Percentiles rank a stretch among this genome's conserved stretches.
Evolutionary conservation across 1,284 basidiomycete species (phyloP).

Genomic region (Ustilago esculenta): DNA sequence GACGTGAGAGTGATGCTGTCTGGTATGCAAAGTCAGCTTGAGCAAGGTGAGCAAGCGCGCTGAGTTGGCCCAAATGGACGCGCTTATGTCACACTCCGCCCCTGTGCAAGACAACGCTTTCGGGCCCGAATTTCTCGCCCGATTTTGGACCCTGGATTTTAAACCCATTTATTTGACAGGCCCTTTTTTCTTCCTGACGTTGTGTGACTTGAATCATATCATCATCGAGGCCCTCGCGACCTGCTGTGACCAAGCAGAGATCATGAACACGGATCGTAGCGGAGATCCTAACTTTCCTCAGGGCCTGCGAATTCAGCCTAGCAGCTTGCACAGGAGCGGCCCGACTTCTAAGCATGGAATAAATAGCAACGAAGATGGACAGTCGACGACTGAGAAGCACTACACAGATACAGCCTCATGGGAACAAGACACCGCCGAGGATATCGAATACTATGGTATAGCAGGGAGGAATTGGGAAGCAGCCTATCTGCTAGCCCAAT

Average conservation of each 20-base stretch:
- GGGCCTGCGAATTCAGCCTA: constrained; percentile 50
- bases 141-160: constrained; percentile 36
- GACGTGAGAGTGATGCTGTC: neutral
- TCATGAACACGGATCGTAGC: constrained; percentile 21
- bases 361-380: neutral
- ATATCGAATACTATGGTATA: constrained; percentile 63
- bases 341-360: neutral
- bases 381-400: neutral
- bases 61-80: constrained; percentile 27
- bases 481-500: constrained; percentile 54
- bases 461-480: constrained; percentile 66
- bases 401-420: constrained; percentile 25
- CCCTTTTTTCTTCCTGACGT: too few species aligned
- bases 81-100: neutral
- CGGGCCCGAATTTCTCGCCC: constrained; percentile 18
- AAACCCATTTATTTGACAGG: too few species aligned
- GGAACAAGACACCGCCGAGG: constrained; percentile 52
- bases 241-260: constrained; percentile 8
- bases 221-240: constrained; percentile 5
- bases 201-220: too few species aligned
- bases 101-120: constrained; percentile 2
- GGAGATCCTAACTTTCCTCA: constrained; percentile 59
- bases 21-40: too few species aligned
- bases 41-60: too few species aligned
- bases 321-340: constrained; percentile 26